phyloP scores from a whole-genome alignment of 441 rosid species.

The Erodium moschatum region DNA sequence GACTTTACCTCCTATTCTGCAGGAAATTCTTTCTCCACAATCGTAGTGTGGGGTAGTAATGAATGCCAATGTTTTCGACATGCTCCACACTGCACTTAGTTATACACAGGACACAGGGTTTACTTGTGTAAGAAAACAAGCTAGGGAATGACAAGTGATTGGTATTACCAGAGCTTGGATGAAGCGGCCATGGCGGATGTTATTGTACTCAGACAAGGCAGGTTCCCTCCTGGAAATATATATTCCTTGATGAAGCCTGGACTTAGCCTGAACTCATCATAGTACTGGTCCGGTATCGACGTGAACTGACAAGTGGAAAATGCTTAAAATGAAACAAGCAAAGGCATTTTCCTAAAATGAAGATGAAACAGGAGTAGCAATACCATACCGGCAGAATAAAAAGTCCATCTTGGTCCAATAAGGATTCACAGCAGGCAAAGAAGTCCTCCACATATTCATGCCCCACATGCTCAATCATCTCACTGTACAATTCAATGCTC shows the following conservation, averaged over 20 bases:
- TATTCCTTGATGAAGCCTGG: conserved; percentile 84
- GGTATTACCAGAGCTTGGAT: conserved; percentile 64
- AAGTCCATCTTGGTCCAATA: conserved; percentile 60
- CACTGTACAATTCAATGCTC: conserved; percentile 32
- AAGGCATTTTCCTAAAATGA: too few relatives aligned
- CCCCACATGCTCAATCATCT: conserved; percentile 81
- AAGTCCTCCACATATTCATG: conserved; percentile 72
- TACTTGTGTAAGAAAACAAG: too few relatives aligned
- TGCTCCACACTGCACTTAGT: conserved; percentile 73
- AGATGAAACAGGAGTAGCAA: too few relatives aligned
- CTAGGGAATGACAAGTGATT: too few relatives aligned
- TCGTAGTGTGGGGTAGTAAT: conserved; percentile 71
- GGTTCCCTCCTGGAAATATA: conserved; percentile 77
- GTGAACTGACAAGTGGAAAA: neutral
- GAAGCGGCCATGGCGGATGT: conserved; percentile 65
- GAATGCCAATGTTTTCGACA: conserved; percentile 75
- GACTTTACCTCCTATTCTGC: conserved; percentile 46
- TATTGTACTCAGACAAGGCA: conserved; percentile 73
- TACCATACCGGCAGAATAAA: conserved; percentile 75
- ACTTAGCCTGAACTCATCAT: conserved; percentile 62
- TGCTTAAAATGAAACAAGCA: too few relatives aligned
- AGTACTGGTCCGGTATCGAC: conserved; percentile 68
- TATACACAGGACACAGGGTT: too few relatives aligned
- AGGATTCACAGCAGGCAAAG: conserved; percentile 59
- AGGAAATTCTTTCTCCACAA: conserved; percentile 73